Evolutionary conservation across 139 green algal genomes (phyloP), one percentile per base, ranked within the genome.

Genomic region (Volvox reticuliferus): DNA sequence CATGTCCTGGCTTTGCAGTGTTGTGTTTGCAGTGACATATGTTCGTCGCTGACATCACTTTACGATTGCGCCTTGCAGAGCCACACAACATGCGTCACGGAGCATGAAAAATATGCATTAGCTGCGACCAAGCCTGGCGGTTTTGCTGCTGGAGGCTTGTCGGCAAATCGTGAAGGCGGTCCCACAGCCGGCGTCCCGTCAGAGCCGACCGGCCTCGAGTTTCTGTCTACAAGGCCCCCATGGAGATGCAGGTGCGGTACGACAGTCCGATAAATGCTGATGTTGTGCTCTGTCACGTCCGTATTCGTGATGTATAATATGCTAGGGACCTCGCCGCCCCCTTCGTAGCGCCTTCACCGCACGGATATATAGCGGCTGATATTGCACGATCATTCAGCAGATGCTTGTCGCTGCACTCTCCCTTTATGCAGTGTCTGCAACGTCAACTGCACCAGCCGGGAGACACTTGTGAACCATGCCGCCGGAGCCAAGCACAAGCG

Each of bases 61-160:
- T 28, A 61, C 76, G 76, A 33, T 82, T 24, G 24, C 30, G 76
- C 32, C 32, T 14, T 63, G 82, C 93, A 97, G 94, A 50, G 67
- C 32, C 98, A 99, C 93, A 97, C 87, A 21, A 90, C 55, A 0
- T 99, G 98, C 86, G 97, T 99, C 1, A 98, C 96, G 0, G 98
- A 99, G 91, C 95, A 98, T 62, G 95, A 99, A n/a, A 99, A 99
- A 93, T 99, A 99, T 82, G 96, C 96, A 0, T 86, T 97, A 61
- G 96, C 95, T 3, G 97, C 96, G 9, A 99, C 97, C 61, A 99
- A 99, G 91, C 96, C 97, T 6, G 97, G 97, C 3, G 97, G 97
- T 79, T 98, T 95, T 88, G 97, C 97, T 44, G 93, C 93, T 0
- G 88, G 93, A 17, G 97, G 96, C 24, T 94, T 96, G 71, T 88